phyloP scores from a whole-genome alignment of 805 yeast genomes.

The Zygotorulaspora chibaensis region DNA sequence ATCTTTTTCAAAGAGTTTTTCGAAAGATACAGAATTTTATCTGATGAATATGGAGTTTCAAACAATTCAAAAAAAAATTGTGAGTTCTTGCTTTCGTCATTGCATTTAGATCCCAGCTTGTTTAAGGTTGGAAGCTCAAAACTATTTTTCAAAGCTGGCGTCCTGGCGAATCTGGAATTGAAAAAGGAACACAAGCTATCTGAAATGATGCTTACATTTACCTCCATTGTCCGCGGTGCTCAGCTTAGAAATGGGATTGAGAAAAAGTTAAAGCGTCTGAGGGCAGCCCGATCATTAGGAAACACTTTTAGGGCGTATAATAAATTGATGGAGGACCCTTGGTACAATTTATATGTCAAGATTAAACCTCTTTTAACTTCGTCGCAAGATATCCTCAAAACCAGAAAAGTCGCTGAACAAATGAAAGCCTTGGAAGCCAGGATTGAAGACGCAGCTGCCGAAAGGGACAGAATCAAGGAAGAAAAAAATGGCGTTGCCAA shows the following conservation, averaged over 20 bases:
- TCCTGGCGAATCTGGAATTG: slow-evolving; percentile 82
- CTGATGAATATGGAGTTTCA: slow-evolving; percentile 42
- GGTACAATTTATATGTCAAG: slow-evolving; percentile 71
- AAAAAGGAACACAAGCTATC: slow-evolving; percentile 63
- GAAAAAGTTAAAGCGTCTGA: slow-evolving; percentile 51
- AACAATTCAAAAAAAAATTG: slow-evolving; percentile 60
- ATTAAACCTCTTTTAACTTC: slow-evolving; percentile 74
- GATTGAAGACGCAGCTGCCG: slow-evolving; percentile 37
- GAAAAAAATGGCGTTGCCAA: slow-evolving; percentile 27
- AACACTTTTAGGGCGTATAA: slow-evolving; percentile 54
- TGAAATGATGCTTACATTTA: slow-evolving; percentile 53
- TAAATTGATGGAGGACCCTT: slow-evolving; percentile 52
- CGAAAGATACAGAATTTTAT: slow-evolving; percentile 67
- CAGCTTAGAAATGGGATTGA: slow-evolving; percentile 47
- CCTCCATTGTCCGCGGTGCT: slow-evolving; percentile 63
- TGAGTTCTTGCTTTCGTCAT: slow-evolving; percentile 58
- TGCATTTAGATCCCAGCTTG: slow-evolving; percentile 66
- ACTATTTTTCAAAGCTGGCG: slow-evolving; percentile 93
- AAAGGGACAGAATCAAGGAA: slow-evolving; percentile 29
- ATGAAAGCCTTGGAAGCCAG: slow-evolving; percentile 48
- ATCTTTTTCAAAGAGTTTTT: slow-evolving; percentile 78
- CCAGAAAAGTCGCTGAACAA: slow-evolving; percentile 54
- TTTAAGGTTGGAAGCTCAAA: slow-evolving; percentile 91
- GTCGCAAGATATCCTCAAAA: slow-evolving; percentile 54
- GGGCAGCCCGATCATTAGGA: slow-evolving; percentile 67